phyloP scores from a whole-genome alignment of 345 rosid species.

The Salix brachista region DNA sequence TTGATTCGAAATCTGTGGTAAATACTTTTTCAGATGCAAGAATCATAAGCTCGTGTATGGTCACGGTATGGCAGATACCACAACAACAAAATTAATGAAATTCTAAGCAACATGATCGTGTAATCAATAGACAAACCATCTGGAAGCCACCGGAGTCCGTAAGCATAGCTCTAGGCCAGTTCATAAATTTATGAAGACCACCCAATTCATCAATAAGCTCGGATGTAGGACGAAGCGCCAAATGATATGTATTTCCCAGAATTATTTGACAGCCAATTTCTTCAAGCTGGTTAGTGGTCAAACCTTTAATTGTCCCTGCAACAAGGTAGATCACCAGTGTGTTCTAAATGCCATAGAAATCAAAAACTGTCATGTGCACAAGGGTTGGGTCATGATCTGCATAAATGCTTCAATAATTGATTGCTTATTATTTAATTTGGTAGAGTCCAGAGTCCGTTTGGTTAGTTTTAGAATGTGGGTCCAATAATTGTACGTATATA shows the following conservation, averaged over 20 bases:
- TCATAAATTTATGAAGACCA: constrained; percentile 80
- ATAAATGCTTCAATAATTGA: too few relatives aligned
- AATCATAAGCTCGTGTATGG: background rate
- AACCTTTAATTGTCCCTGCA: constrained; percentile 75
- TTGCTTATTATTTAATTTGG: too few relatives aligned
- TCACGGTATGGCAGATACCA: background rate
- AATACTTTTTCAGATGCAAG: background rate
- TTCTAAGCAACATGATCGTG: background rate
- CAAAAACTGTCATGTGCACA: background rate
- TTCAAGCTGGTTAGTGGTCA: constrained; percentile 69
- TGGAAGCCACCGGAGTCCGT: constrained; percentile 93
- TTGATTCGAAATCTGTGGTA: background rate
- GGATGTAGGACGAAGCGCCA: constrained; percentile 78
- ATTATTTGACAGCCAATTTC: constrained; percentile 86
- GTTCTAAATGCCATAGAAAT: background rate
- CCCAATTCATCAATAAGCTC: constrained; percentile 74
- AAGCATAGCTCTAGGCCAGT: constrained; percentile 78
- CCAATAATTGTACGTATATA: too few relatives aligned
- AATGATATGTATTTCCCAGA: constrained; percentile 79
- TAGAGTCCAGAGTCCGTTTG: too few relatives aligned
- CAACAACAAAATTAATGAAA: too few relatives aligned
- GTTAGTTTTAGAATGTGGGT: too few relatives aligned
- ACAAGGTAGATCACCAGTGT: constrained; percentile 18
- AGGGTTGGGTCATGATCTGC: too few relatives aligned
- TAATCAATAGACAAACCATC: constrained; percentile 44